Conservation (phyloP, 352 stramenopile genomes). For the Aphanomyces stellatus region DNA sequence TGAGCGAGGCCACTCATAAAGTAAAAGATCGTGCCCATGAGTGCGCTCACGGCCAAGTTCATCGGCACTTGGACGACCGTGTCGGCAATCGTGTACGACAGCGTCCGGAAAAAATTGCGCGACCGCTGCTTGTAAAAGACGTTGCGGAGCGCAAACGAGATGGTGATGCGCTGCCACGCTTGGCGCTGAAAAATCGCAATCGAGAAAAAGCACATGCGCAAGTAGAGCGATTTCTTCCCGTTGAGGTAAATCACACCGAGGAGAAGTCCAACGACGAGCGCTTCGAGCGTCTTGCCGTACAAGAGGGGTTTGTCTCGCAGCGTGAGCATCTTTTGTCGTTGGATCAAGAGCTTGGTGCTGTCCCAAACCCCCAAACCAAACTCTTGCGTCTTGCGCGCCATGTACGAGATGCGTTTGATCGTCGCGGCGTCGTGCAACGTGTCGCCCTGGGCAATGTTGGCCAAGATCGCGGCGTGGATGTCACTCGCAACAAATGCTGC, state of each 20-base stretch:
- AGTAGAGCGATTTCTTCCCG: slow-evolving; percentile 43
- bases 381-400: slow-evolving; percentile 20
- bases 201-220: slow-evolving; percentile 71
- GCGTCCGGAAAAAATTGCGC: slow-evolving; percentile 84
- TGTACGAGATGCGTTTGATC: slow-evolving; percentile 10
- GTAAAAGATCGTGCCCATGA: slow-evolving; percentile 77
- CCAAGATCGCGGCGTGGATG: slow-evolving; percentile 46
- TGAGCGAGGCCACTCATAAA: slow-evolving; percentile 79
- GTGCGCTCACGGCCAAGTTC: slow-evolving; percentile 47
- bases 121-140: slow-evolving; percentile 88
- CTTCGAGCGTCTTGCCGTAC: slow-evolving; percentile 56
- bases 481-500: slow-evolving; percentile 42
- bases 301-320: slow-evolving; percentile 47
- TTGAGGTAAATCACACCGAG: slow-evolving; percentile 69
- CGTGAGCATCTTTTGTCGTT: slow-evolving; percentile 57
- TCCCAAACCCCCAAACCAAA: slow-evolving; percentile 40
- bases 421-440: slow-evolving; percentile 6
- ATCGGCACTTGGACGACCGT: slow-evolving; percentile 47
- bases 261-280: slow-evolving; percentile 63
- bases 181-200: slow-evolving; percentile 66
- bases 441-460: slow-evolving; percentile 31
- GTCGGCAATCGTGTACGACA: slow-evolving; percentile 67
- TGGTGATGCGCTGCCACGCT: slow-evolving; percentile 53
- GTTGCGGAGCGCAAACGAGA: slow-evolving; percentile 56
- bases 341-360: slow-evolving; percentile 42